phyloP scores from a whole-genome alignment of 768 basidiomycete species.

The Rhizopogon sp. region DNA sequence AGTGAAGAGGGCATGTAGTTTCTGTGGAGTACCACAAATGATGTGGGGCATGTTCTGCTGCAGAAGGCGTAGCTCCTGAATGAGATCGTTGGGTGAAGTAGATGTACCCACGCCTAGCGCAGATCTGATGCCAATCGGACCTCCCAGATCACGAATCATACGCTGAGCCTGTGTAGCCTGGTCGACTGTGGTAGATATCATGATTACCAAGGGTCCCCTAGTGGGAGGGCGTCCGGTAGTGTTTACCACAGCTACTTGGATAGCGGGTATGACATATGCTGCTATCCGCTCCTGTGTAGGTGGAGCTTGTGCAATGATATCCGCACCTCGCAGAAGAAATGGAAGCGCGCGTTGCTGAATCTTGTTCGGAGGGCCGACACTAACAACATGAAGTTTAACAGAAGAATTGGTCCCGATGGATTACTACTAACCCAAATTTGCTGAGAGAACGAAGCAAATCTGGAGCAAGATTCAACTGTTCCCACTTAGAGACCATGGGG shows the following conservation, averaged over 20 bases:
- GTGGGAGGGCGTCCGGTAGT: constrained; percentile 50
- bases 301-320: constrained; percentile 98
- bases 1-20: constrained; percentile 88
- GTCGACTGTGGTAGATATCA: constrained; percentile 97
- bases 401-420: background rate
- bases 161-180: constrained; percentile 97
- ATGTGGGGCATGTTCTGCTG: constrained; percentile 94
- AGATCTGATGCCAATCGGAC: constrained; percentile 87
- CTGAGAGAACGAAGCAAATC: constrained; percentile 84
- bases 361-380: constrained; percentile 97
- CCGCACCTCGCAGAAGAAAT: constrained; percentile 87
- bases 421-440: constrained; percentile 81
- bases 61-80: constrained; percentile 75
- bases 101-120: constrained; percentile 83
- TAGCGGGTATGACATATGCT: constrained; percentile 91
- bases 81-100: constrained; percentile 51
- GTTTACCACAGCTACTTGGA: constrained; percentile 73
- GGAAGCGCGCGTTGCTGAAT: constrained; percentile 97
- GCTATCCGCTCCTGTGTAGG: constrained; percentile 98
- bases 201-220: constrained; percentile 79
- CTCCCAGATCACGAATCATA: constrained; percentile 92
- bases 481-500: constrained; percentile 92
- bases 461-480: constrained; percentile 79
- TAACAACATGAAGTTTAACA: constrained; percentile 25
- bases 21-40: constrained; percentile 96